Evolutionary conservation across 75 land plant species (phyloP).

Genomic region (Pseudotsuga menziesii): DNA sequence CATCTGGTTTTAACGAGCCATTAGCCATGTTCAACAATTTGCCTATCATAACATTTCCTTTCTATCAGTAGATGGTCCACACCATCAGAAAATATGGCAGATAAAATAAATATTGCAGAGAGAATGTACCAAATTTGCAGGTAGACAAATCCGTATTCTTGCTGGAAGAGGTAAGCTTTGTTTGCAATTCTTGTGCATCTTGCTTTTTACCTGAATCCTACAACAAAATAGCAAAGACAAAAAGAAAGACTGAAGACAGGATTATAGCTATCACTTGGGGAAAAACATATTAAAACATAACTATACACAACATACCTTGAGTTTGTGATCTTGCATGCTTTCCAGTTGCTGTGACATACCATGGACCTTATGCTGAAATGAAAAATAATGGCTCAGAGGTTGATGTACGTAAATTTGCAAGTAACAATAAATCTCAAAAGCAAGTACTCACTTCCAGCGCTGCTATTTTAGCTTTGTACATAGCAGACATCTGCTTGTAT

Average conservation of each 20-base stretch:
- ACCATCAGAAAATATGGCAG: not conserved
- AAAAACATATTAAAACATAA: not conserved
- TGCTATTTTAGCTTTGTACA: constrained; percentile 7
- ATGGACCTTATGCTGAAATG: not conserved
- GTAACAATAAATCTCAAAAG: not conserved
- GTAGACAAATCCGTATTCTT: not conserved
- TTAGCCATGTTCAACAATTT: not conserved
- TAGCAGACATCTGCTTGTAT: constrained; percentile 10
- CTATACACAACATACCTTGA: not conserved
- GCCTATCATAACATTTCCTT: not conserved
- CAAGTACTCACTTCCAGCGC: not conserved
- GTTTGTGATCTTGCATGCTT: not conserved
- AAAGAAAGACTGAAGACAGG: not conserved
- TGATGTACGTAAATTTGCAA: not conserved
- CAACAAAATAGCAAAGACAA: not conserved
- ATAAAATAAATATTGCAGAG: not conserved
- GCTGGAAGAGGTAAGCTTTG: not conserved
- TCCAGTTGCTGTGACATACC: not conserved
- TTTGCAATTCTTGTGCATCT: not conserved
- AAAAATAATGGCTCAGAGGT: not conserved
- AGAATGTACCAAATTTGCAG: not conserved
- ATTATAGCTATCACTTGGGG: not conserved
- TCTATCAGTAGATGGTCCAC: not conserved
- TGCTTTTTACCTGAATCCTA: not conserved
- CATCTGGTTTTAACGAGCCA: not conserved